Evolutionary conservation across 495 filamentous ascomycete species (phyloP), one percentile per base, ranked within the genome.

Genomic region (Penicillium steckii): DNA sequence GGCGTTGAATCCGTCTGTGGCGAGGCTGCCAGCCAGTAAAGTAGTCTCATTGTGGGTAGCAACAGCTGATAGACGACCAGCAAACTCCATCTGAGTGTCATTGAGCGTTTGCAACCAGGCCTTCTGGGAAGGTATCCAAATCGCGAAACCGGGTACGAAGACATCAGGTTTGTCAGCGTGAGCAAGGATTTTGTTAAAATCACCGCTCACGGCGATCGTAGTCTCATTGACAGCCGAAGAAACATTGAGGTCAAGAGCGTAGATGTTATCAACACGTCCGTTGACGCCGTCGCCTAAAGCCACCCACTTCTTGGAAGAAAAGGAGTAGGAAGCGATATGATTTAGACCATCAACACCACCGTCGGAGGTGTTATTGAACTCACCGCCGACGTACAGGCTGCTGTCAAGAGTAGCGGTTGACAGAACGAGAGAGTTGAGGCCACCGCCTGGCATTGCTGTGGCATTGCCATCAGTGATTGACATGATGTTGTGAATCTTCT

Each of bases 71-170:
- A 99, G 75, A 33, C 85, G 64, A 15, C 94, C 94, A 48, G 74
- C 69, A 55, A 94, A 80, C 13, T 80, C 71, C 50, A 87, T 80
- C 42, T 82, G 76, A n/a, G 79, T 70, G 33, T 83, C 65, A 40
- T 89, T 72, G 33, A 97, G 72, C 56, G 91, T 93, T 66, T 90
- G 83, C 19, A 97, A 72, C 94, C 94, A 99, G 62, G 95, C 90
- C 33, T 83, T 80, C 43, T 78, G 80, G 4, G 91, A 94, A 18
- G 91, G 90, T n/a, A 97, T 87, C 94, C 94, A 99, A 21, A 97
- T 74, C 24, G 88, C 94, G 62, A 97, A 92, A 1, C 91, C 90
- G 43, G 80, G 64, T 2, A 84, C 86, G 10, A 79, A 58, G 9
- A 84, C 69, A n/a, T 81, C 78, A 9, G 76, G 59, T 55, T 83